These are phyloP conservation scores for Magnolia changhungtana DNA, from an alignment of 164 flowering plant genomes.

Conservation along the genomic window DNA sequence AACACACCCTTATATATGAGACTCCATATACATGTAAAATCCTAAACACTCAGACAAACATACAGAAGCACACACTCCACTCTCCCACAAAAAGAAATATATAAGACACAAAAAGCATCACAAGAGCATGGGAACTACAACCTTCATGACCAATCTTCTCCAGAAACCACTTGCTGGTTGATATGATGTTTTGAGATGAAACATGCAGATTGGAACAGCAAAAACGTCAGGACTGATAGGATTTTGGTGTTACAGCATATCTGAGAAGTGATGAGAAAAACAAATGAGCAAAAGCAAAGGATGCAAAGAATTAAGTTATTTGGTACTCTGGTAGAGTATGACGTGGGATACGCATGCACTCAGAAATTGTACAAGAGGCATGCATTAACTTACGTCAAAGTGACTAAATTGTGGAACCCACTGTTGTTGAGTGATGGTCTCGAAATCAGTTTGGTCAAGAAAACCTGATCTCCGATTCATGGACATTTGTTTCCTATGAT, in stretches of 20 bases:
- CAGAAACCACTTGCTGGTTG: conserved; percentile 94
- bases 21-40: too few relatives aligned
- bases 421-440: background rate
- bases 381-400: background rate
- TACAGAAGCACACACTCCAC: background rate
- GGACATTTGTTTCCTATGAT: background rate
- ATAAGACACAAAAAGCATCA: background rate
- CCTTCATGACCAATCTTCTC: conserved; percentile 97
- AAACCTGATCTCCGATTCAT: background rate
- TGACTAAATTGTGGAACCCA: background rate
- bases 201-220: background rate
- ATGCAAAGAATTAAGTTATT: too few relatives aligned
- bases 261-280: background rate
- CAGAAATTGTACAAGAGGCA: background rate
- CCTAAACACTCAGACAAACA: too few relatives aligned
- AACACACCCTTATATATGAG: too few relatives aligned
- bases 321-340: background rate
- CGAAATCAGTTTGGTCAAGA: background rate
- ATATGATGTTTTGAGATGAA: conserved; percentile 11
- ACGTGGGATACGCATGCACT: background rate
- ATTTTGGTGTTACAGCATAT: background rate
- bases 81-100: background rate
- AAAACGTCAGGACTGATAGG: conserved; percentile 6
- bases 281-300: background rate
- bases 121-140: conserved; percentile 11